phyloP scores from a whole-genome alignment of 805 yeast species.

The Candida wancherniae region DNA sequence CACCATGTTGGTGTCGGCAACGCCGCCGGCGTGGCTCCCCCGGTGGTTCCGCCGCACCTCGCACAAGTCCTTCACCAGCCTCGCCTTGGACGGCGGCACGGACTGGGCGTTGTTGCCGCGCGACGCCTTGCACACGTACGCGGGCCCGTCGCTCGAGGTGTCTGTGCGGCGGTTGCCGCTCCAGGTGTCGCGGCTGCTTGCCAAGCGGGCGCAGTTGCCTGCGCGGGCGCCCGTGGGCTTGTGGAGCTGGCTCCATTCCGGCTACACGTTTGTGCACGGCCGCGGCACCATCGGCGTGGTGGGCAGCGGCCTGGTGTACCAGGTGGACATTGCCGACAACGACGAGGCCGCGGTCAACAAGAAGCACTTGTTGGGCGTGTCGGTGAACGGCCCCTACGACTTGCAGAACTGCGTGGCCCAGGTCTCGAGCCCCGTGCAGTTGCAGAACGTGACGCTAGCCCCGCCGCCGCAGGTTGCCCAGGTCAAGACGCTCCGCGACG shows the following conservation, averaged over 20 bases:
- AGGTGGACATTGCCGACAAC: slow-evolving; percentile 37
- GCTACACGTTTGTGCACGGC: slow-evolving; percentile 49
- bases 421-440: slow-evolving; percentile 11
- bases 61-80: slow-evolving; percentile 38
- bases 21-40: slow-evolving; percentile 17
- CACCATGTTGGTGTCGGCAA: slow-evolving; percentile 40
- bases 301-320: slow-evolving; percentile 53
- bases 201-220: slow-evolving; percentile 20
- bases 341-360: slow-evolving; percentile 48
- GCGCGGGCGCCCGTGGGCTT: slow-evolving; percentile 38
- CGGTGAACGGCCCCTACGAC: slow-evolving; percentile 46
- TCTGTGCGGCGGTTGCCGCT: slow-evolving; percentile 37
- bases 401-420: slow-evolving; percentile 36
- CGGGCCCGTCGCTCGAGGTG: slow-evolving; percentile 49
- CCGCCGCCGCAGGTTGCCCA: slow-evolving; percentile 13
- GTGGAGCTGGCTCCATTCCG: slow-evolving; percentile 28
- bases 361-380: slow-evolving; percentile 44
- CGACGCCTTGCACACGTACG: slow-evolving; percentile 44
- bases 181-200: slow-evolving; percentile 29
- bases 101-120: slow-evolving; percentile 60
- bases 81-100: slow-evolving; percentile 51
- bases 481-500: slow-evolving; percentile 8
- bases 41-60: slow-evolving; percentile 14
- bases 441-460: slow-evolving; percentile 6
- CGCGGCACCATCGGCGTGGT: slow-evolving; percentile 53